A percentile compares a stretch with the other conserved stretches of the same genome.
These are phyloP conservation scores for Parasitella parasitica DNA, from an alignment of 371 early-diverging fungal species.

Conservation along the genomic window DNA sequence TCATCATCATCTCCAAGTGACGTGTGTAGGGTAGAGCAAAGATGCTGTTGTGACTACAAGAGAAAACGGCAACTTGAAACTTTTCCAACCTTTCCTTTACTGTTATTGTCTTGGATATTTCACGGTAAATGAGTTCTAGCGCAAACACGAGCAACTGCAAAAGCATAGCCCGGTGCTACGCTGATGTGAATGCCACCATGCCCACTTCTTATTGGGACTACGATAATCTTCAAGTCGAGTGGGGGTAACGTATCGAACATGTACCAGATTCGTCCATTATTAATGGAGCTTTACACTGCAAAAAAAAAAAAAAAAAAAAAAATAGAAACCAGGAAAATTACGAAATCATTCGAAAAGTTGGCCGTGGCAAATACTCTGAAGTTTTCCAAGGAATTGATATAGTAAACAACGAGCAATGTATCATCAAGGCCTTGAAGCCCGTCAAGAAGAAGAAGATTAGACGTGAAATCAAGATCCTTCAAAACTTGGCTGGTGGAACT, in stretches of 20 bases:
- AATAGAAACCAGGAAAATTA: slow-evolving; percentile 91
- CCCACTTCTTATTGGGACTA: slow-evolving; percentile 96
- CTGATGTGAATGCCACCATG: slow-evolving; percentile 83
- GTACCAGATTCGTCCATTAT: too few species aligned
- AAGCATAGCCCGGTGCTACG: slow-evolving; percentile 83
- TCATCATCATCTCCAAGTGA: not conserved
- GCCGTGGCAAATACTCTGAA: slow-evolving; percentile 99
- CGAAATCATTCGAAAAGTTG: slow-evolving; percentile 95
- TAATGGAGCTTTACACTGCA: too few species aligned
- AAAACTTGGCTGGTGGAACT: slow-evolving; percentile 92
- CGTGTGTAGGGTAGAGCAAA: not conserved
- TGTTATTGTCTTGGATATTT: not conserved
- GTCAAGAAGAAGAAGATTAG: slow-evolving; percentile 99
- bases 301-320: too few species aligned
- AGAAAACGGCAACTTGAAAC: not conserved
- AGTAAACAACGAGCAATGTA: slow-evolving; percentile 74
- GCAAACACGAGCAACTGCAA: slow-evolving; percentile 9
- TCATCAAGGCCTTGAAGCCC: slow-evolving; percentile 99
- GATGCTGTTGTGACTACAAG: slow-evolving; percentile 9
- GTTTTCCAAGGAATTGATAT: slow-evolving; percentile 97
- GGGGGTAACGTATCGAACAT: slow-evolving; percentile 65
- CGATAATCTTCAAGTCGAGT: slow-evolving; percentile 82
- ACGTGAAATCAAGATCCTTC: slow-evolving; percentile 98
- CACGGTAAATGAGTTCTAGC: slow-evolving; percentile 2
- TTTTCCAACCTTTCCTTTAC: not conserved